Evolutionary conservation across 139 green algal species (phyloP).

Genomic region (Haematococcus lacustris): DNA sequence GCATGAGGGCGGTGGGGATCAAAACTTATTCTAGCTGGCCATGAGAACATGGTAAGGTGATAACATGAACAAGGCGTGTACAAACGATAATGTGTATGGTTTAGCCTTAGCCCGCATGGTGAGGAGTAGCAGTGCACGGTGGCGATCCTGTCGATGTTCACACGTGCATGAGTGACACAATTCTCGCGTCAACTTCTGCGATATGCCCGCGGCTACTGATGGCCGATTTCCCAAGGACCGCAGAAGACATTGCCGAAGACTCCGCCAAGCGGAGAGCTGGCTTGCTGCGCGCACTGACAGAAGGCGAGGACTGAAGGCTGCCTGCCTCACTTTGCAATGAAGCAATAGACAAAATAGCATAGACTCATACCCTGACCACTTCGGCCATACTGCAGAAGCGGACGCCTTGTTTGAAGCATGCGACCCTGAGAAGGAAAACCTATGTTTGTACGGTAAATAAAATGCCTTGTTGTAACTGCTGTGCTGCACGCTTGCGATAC

Average conservation of each 20-base stretch:
- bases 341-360: neutral
- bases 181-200: too few species aligned
- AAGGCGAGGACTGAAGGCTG: conserved; percentile 32
- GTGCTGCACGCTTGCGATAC: neutral
- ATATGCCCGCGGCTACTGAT: too few species aligned
- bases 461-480: neutral
- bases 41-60: too few species aligned
- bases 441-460: conserved; percentile 88
- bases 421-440: conserved; percentile 91
- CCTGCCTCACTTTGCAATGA: neutral
- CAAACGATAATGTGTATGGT: too few species aligned
- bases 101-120: too few species aligned
- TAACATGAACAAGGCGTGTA: too few species aligned
- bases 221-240: neutral
- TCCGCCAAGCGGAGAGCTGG: conserved; percentile 40
- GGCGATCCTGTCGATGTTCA: too few species aligned
- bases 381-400: conserved; percentile 34
- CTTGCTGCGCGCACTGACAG: conserved; percentile 58
- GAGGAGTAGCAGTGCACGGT: too few species aligned
- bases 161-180: too few species aligned
- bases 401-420: conserved; percentile 70
- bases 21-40: too few species aligned
- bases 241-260: conserved; percentile 59
- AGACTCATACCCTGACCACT: neutral
- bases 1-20: too few species aligned